A percentile compares a stretch with the other conserved stretches of the same genome.
These are phyloP conservation scores for Fragaria nilgerrensis DNA, from an alignment of 306 rosid species.

Conservation along the genomic window DNA sequence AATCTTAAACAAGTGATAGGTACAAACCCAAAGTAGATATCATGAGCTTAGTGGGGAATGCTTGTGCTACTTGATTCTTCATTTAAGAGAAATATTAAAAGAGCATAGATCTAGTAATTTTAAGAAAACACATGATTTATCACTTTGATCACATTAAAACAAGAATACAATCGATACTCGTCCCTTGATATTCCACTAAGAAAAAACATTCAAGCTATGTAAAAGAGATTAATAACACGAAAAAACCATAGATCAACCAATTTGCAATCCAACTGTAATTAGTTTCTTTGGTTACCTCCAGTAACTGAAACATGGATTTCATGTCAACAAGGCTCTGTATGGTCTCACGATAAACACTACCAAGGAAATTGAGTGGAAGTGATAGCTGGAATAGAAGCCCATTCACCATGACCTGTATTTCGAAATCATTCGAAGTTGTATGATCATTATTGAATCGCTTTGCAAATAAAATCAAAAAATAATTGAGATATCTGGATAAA, in stretches of 20 bases:
- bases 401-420: constrained; percentile 90
- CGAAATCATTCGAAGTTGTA: constrained; percentile 21
- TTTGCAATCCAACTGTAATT: constrained; percentile 17
- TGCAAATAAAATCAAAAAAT: not conserved
- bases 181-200: not conserved
- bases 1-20: not conserved
- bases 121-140: not conserved
- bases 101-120: not conserved
- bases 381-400: constrained; percentile 98
- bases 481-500: constrained; percentile 22
- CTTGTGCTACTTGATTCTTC: not conserved
- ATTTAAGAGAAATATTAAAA: not conserved
- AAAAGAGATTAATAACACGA: not conserved
- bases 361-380: constrained; percentile 95
- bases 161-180: not conserved
- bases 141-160: not conserved
- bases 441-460: constrained; percentile 18
- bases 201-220: not conserved
- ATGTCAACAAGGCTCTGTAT: constrained; percentile 94
- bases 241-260: constrained; percentile 10
- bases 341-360: constrained; percentile 97
- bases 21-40: not conserved
- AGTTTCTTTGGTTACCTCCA: constrained; percentile 63
- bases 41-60: not conserved
- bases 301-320: constrained; percentile 96